A percentile compares a stretch with the other conserved stretches of the same genome.
phyloP scores from a whole-genome alignment of 176 grass and related monocot species.

The Lolium perenne region DNA sequence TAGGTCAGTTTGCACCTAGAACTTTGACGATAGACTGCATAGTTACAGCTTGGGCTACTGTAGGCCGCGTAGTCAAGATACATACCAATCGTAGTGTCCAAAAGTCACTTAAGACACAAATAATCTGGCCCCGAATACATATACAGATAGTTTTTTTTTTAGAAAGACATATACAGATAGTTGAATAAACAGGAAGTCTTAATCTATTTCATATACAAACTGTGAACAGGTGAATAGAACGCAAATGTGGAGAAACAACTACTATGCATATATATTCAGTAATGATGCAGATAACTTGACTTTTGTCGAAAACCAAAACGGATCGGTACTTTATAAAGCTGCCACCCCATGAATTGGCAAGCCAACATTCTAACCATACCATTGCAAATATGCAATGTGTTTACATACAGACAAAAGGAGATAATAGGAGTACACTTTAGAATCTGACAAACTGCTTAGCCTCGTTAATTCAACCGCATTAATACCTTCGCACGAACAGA shows the following conservation, averaged over 20 bases:
- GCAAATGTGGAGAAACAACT: background rate
- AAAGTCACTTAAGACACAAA: background rate
- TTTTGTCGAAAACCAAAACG: background rate
- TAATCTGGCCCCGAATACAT: background rate
- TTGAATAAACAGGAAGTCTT: background rate
- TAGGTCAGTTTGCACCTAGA: no score
- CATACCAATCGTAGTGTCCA: background rate
- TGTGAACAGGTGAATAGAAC: background rate
- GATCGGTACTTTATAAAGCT: conserved; percentile 7
- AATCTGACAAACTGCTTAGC: background rate
- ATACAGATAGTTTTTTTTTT: background rate
- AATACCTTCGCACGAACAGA: conserved; percentile 11
- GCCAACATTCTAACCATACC: conserved; percentile 1
- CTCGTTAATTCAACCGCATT: background rate
- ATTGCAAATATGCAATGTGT: conserved; percentile 25
- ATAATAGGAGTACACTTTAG: background rate
- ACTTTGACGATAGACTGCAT: no score
- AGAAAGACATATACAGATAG: background rate
- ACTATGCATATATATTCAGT: background rate
- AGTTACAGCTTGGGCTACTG: background rate
- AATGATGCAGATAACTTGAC: background rate
- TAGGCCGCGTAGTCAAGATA: background rate
- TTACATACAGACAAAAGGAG: background rate
- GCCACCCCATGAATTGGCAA: background rate
- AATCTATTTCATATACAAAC: background rate